Percentiles rank a stretch among this genome's conserved stretches.
Evolutionary conservation across 345 rosid species (phyloP).

Genomic region (Citrus maxima): DNA sequence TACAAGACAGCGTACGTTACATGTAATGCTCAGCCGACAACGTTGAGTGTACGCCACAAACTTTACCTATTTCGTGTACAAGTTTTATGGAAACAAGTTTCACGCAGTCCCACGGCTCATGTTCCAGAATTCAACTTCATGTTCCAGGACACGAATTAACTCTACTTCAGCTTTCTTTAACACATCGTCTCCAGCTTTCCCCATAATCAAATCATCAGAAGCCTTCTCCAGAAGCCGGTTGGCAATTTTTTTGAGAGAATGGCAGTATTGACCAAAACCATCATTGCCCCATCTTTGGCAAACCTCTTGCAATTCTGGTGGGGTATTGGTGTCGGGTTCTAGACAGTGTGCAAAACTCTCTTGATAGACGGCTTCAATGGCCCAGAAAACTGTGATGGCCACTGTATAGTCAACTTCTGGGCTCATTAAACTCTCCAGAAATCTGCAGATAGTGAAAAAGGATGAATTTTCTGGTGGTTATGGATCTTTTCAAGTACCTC

Average conservation of each 20-base stretch:
- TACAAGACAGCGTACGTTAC: background rate
- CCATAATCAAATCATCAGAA: conserved; percentile 25
- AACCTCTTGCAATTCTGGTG: conserved; percentile 45
- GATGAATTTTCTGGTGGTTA: background rate
- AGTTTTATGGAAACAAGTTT: background rate
- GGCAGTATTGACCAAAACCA: conserved; percentile 54
- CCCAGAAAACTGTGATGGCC: conserved; percentile 70
- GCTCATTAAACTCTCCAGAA: conserved; percentile 57
- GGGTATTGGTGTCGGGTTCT: conserved; percentile 52
- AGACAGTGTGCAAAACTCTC: conserved; percentile 79
- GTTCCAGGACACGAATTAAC: conserved; percentile 53
- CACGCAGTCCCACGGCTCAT: conserved; percentile 46
- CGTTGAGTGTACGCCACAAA: too few relatives aligned
- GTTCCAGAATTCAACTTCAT: conserved; percentile 78
- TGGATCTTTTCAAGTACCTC: background rate
- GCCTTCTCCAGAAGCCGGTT: conserved; percentile 59
- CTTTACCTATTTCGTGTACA: background rate
- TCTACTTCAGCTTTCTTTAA: conserved; percentile 46
- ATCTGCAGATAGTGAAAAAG: conserved; percentile 31
- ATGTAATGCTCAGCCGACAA: background rate
- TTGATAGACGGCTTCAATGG: conserved; percentile 74
- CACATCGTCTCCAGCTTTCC: conserved; percentile 45
- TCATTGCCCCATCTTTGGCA: conserved; percentile 89
- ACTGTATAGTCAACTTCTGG: conserved; percentile 50
- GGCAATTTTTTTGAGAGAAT: conserved; percentile 41